A percentile compares a stretch with the other conserved stretches of the same genome.
These are phyloP conservation scores for Apophysomyces trapeziformis DNA, from an alignment of 371 early-diverging fungal species.

Conservation along the genomic window DNA sequence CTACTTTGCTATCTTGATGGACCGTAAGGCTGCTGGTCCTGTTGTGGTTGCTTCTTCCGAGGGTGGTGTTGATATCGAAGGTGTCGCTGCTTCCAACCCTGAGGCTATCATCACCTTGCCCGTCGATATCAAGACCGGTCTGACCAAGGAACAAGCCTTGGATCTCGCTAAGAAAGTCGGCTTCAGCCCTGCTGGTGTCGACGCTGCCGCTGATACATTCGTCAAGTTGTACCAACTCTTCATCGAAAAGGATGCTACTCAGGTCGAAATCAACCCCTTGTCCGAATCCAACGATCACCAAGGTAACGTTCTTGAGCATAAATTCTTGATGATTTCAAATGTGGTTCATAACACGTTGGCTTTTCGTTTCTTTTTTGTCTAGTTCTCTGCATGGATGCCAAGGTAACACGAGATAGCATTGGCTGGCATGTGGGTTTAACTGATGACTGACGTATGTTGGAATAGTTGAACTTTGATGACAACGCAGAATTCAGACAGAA, in stretches of 20 bases:
- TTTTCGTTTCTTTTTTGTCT: background rate
- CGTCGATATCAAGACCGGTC: slow-evolving; percentile 76
- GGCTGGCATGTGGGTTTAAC: background rate
- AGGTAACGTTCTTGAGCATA: slow-evolving; percentile 48
- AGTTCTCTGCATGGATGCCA: slow-evolving; percentile 62
- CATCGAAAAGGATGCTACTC: slow-evolving; percentile 94
- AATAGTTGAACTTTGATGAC: slow-evolving; percentile 97
- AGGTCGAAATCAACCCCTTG: slow-evolving; percentile 98
- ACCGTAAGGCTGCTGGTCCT: slow-evolving; percentile 93
- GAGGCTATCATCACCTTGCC: slow-evolving; percentile 89
- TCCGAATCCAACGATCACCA: slow-evolving; percentile 89
- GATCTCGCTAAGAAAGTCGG: slow-evolving; percentile 83
- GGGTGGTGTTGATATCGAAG: slow-evolving; percentile 98
- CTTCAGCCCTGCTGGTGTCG: slow-evolving; percentile 81
- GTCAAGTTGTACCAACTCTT: slow-evolving; percentile 94
- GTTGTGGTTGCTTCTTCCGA: slow-evolving; percentile 94
- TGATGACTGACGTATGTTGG: slow-evolving; percentile 81
- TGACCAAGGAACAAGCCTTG: slow-evolving; percentile 66
- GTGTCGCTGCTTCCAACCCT: slow-evolving; percentile 93
- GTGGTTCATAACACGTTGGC: background rate
- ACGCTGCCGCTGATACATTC: slow-evolving; percentile 91
- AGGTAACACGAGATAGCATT: slow-evolving; percentile 22
- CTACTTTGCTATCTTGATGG: slow-evolving; percentile 98
- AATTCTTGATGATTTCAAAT: background rate
- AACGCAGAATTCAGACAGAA: slow-evolving; percentile 98